A percentile compares a stretch with the other conserved stretches of the same genome.
Conservation (phyloP, 2,329 filamentous ascomycete genomes). For the Ophiostoma ips region DNA sequence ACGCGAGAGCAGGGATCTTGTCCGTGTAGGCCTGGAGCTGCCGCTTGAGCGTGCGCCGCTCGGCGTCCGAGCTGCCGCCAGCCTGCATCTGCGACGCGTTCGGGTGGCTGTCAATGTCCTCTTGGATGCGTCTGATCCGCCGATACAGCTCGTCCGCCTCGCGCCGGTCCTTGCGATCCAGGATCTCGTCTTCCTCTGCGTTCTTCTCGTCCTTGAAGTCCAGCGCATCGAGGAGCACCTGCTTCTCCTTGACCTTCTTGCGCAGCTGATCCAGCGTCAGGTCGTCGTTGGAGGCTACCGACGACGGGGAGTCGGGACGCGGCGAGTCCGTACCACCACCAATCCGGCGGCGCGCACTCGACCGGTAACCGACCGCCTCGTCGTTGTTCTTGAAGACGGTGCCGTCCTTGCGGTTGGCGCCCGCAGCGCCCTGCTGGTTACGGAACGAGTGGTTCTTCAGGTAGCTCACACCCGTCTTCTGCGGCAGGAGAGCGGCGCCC, state of each 20-base stretch:
- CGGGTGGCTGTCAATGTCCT: constrained; percentile 87
- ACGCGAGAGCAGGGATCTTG: constrained; percentile 80
- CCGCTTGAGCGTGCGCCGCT: constrained; percentile 71
- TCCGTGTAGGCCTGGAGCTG: constrained; percentile 83
- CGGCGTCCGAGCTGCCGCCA: constrained; percentile 71
- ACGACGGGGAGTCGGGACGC: constrained; percentile 62
- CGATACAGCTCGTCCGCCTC: constrained; percentile 92
- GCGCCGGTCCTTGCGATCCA: constrained; percentile 78
- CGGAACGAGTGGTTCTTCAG: constrained; percentile 91
- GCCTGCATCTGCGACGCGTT: constrained; percentile 55
- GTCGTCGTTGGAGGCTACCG: constrained; percentile 62
- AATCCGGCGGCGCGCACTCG: constrained; percentile 73
- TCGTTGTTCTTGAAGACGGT: constrained; percentile 97
- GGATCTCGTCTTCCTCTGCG: constrained; percentile 77
- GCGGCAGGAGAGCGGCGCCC: constrained; percentile 79
- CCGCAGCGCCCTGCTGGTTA: constrained; percentile 41
- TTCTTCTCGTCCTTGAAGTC: constrained; percentile 90
- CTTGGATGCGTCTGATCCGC: constrained; percentile 78
- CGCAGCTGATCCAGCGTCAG: constrained; percentile 72
- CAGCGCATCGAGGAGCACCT: constrained; percentile 86
- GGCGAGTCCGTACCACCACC: constrained; percentile 56
- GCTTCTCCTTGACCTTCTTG: constrained; percentile 89
- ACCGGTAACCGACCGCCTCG: constrained; percentile 81
- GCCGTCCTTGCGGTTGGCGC: constrained; percentile 68
- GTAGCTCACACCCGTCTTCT: constrained; percentile 96